These are phyloP conservation scores for Toxoplasma gondii DNA, from an alignment of 169 alveolate species.

Conservation along the genomic window DNA sequence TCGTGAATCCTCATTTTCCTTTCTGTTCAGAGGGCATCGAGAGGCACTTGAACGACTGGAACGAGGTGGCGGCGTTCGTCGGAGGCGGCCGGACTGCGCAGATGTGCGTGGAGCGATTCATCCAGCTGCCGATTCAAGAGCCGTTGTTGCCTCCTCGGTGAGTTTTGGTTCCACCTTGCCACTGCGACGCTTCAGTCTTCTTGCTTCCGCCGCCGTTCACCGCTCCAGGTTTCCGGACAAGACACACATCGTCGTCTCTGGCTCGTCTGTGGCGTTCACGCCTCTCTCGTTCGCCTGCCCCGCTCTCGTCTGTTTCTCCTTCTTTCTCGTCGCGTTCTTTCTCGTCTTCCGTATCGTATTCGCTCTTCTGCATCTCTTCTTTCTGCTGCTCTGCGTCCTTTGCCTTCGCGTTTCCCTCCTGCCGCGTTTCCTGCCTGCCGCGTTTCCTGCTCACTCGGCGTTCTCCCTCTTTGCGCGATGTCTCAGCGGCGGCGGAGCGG, in stretches of 20 bases:
- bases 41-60: slow-evolving; percentile 73
- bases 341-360: too few species aligned
- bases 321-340: too few species aligned
- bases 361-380: too few species aligned
- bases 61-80: slow-evolving; percentile 71
- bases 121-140: slow-evolving; percentile 74
- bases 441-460: too few species aligned
- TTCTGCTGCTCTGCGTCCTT: too few species aligned
- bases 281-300: too few species aligned
- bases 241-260: too few species aligned
- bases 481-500: slow-evolving; percentile 54
- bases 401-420: background rate
- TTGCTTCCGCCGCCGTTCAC: background rate
- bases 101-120: slow-evolving; percentile 74
- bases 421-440: background rate
- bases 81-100: slow-evolving; percentile 75
- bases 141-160: slow-evolving; percentile 66
- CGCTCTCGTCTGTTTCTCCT: too few species aligned
- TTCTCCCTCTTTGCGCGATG: too few species aligned
- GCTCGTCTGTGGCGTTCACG: too few species aligned
- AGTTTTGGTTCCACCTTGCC: background rate
- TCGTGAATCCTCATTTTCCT: background rate
- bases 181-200: background rate
- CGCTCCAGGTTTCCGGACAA: too few species aligned
- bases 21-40: slow-evolving; percentile 70